Base-by-base conservation (phyloP, 176 grass and related monocot species). In the Puya raimondii region DNA sequence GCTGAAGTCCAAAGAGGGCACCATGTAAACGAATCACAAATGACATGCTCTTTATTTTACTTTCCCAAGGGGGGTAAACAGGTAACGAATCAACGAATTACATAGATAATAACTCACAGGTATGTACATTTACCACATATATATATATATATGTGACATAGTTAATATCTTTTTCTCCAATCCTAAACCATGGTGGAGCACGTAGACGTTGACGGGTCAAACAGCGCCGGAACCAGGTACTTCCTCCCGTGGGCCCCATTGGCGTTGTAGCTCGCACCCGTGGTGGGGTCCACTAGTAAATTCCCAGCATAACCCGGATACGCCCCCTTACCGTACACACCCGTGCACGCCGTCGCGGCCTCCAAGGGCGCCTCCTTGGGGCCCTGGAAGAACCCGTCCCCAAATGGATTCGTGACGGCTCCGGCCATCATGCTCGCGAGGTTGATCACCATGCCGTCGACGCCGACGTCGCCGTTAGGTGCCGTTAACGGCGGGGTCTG, bases 371-470 rank as follows among this genome's bases (percentile, higher is more conserved):
- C 85, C 12, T 75, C 85, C 26, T 84, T 72, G 7, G 85, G 85
- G 10, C 88, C 88, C 68, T 91, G 81, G 81, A 76, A 91, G 76
- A 85, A 91, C 23, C 88, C 88, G 47, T 91, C 76, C 13, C 88
- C 88, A 56, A 79, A 91, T 1, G 88, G 88, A 49, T 91, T 87
- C 74, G 88, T 87, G 18, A 87, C 81, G 26, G 81, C 67, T 49
- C 88, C 85, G 11, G 85, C 85, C 29, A 91, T 64, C 68, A 91
- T 81, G 68, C 71, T 85, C 7, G 88, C 88, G 27, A 91, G 78
- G 67, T 85, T 91, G 52, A 85, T 82, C 23, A 91, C 76, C 65
- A 91, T 72, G 0, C 88, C 85, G 47, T 88, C 88, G 12, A 88
- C 52, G 11, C 81, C 88, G 7, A 82, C 75, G 71, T 91, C 88